A percentile compares a stretch with the other conserved stretches of the same genome.
These are phyloP conservation scores for Tylopilus plumbeoviolaceoides DNA, from an alignment of 768 basidiomycete genomes.

Conservation along the genomic window DNA sequence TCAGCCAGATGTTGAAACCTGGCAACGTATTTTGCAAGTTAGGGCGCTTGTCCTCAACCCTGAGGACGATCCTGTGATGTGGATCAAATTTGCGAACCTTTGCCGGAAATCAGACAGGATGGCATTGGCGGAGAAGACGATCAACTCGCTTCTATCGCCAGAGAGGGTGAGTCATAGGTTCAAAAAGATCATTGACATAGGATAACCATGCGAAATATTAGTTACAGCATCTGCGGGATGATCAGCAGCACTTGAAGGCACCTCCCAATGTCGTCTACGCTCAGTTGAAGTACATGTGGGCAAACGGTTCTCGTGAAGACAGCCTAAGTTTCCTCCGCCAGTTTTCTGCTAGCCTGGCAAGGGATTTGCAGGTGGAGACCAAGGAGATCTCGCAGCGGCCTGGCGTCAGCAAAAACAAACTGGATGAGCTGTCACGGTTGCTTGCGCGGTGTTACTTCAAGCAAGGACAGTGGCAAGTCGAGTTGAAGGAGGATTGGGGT, in stretches of 20 bases:
- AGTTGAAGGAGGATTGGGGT: constrained; percentile 75
- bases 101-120: constrained; percentile 95
- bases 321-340: constrained; percentile 79
- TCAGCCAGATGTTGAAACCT: constrained; percentile 97
- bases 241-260: constrained; percentile 60
- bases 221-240: constrained; percentile 47
- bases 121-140: constrained; percentile 93
- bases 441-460: constrained; percentile 98
- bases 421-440: constrained; percentile 71
- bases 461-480: constrained; percentile 90
- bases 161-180: constrained; percentile 47
- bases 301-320: constrained; percentile 70
- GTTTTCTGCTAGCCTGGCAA: constrained; percentile 72
- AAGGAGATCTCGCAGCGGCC: constrained; percentile 49
- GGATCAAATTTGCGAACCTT: constrained; percentile 98
- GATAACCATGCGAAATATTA: constrained; percentile 14
- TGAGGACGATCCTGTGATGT: constrained; percentile 93
- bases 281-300: constrained; percentile 96
- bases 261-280: constrained; percentile 96
- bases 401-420: constrained; percentile 53
- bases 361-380: constrained; percentile 66
- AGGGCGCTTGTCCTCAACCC: constrained; percentile 90
- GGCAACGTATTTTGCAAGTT: constrained; percentile 97
- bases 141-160: constrained; percentile 83
- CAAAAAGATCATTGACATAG: not conserved